Conservation (phyloP, 192 early-diverging fungal genomes). For the Mortierella alpina region DNA sequence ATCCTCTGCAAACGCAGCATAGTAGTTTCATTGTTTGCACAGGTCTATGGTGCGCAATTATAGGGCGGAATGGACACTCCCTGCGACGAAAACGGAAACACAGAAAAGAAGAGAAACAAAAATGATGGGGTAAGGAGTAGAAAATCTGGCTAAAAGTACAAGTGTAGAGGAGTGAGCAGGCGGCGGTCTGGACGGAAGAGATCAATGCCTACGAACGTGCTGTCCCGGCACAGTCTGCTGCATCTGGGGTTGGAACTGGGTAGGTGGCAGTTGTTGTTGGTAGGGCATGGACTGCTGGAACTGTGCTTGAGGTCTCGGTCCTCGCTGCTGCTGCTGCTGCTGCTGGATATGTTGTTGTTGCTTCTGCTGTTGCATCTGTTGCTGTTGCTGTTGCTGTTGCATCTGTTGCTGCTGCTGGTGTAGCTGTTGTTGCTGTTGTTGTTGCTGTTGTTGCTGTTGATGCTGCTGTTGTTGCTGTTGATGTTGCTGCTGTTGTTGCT, state of each 20-base stretch:
- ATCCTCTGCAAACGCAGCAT: no score
- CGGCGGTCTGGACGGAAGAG: no score
- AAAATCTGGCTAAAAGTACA: constrained; percentile 2
- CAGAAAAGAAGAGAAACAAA: constrained; percentile 5
- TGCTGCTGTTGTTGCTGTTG: no score
- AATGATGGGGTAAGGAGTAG: neutral
- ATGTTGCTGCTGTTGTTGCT: constrained; percentile 1
- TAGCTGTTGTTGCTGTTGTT: neutral
- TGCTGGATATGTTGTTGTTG: no score
- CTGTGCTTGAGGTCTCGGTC: neutral
- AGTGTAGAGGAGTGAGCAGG: neutral
- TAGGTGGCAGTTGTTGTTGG: neutral
- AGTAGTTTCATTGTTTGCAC: no score
- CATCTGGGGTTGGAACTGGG: no score
- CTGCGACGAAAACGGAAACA: neutral
- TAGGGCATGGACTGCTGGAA: neutral
- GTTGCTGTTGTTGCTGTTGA: neutral
- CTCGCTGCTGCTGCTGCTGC: no score
- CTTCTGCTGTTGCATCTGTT: no score
- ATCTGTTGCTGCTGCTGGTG: neutral
- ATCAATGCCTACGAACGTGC: no score
- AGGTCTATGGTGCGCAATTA: neutral
- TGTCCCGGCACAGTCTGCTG: no score
- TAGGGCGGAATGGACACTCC: neutral
- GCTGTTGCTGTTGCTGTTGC: neutral